Percentiles rank a stretch among this genome's conserved stretches.
Conservation (phyloP, 148 eudicot species). For the Arbutus unedo region DNA sequence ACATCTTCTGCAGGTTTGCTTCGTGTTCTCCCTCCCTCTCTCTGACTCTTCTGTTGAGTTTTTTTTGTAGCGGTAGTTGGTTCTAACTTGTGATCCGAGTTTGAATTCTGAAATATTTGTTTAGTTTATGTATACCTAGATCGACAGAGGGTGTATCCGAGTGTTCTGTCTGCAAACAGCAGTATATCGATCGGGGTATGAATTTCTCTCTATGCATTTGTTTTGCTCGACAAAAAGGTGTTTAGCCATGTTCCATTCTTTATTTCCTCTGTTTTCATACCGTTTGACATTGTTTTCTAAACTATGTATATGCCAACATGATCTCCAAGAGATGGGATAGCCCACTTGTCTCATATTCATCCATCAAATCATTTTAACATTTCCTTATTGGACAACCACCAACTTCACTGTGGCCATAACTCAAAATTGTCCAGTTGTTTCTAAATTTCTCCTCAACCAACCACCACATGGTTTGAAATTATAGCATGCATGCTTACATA, state of each 20-base stretch:
- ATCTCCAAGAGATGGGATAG: too few relatives aligned
- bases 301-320: too few relatives aligned
- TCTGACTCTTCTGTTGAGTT: neutral
- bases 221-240: neutral
- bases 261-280: neutral
- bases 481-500: too few relatives aligned
- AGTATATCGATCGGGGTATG: constrained; percentile 49
- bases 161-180: constrained; percentile 56
- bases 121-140: constrained; percentile 53
- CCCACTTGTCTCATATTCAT: too few relatives aligned
- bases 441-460: too few relatives aligned
- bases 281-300: too few relatives aligned
- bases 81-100: neutral
- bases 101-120: constrained; percentile 8
- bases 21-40: neutral
- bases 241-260: neutral
- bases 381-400: too few relatives aligned
- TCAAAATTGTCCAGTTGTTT: too few relatives aligned
- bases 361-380: too few relatives aligned
- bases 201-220: neutral
- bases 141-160: constrained; percentile 34
- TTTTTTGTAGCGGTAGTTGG: neutral
- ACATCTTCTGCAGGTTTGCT: constrained; percentile 73
- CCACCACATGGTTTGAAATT: too few relatives aligned
- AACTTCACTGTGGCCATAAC: too few relatives aligned